Base-by-base conservation (phyloP, 2,329 filamentous ascomycete species). In the Talaromyces sp. region DNA sequence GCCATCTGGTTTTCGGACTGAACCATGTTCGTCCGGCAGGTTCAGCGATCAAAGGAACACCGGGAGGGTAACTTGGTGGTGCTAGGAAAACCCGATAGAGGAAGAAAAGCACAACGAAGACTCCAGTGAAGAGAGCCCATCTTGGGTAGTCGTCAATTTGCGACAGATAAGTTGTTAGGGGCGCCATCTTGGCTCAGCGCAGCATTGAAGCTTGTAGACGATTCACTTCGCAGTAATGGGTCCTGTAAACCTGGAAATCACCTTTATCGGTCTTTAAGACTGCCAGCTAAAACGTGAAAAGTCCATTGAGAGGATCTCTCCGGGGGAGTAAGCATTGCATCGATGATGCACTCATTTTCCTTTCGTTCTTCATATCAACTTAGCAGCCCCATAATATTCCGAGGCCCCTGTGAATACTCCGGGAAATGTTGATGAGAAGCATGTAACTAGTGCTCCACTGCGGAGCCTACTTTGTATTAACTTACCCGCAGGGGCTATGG, bases 51-150 rank as follows among this genome's bases (percentile, higher is more conserved):
- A 55, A 38, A 21, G 53, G 53, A 32, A 55, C n/a, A 13, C 14
- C 32, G 13, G 52, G 11, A 35, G 52, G 52, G 19, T 66, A 65
- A n/a, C 41, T 43, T 21, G 41, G 41, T 11, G 41, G 19, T 9
- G 41, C 3, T 11, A 43, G 41, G 41, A 43, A 21, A 21, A 43
- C 21, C n/a, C 41, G 41, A 21, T 43, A 43, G 10, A 43, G 41
- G 17, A 43, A 43, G 5, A 43, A 43, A 21, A 43, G n/a, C 7
- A 43, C 41, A 21, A 21, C 21, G 21, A 14, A 43, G 41, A 6
- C 19, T 7, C 41, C 41, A n/a, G 41, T 9, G 8, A 43, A n/a
- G 3, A 43, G 7, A 9, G 41, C n/a, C 41, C 41, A 43, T 43
- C 17, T 43, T n/a, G n/a, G 41, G 17, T 19, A 21, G 6, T 43